A percentile compares a stretch with the other conserved stretches of the same genome.
phyloP scores from a whole-genome alignment of 1,284 basidiomycete species.

The Nidula niveotomentosa region DNA sequence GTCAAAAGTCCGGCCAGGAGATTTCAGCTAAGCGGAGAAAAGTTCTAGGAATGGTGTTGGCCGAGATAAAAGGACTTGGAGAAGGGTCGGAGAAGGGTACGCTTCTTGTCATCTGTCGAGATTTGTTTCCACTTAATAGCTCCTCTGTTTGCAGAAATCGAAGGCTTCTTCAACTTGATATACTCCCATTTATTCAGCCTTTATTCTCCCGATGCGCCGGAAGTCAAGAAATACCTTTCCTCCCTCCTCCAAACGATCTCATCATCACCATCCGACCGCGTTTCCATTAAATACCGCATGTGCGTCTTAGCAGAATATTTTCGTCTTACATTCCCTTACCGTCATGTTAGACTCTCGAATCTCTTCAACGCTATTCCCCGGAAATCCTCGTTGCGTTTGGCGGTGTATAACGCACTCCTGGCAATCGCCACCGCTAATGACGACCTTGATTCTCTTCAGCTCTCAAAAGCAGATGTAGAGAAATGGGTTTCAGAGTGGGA shows the following conservation, averaged over 20 bases:
- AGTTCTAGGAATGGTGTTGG: slow-evolving; percentile 57
- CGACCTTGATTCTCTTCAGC: slow-evolving; percentile 69
- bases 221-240: slow-evolving; percentile 48
- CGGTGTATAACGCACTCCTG: slow-evolving; percentile 70
- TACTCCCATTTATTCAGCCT: slow-evolving; percentile 68
- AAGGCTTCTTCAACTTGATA: slow-evolving; percentile 85
- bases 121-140: slow-evolving; percentile 2
- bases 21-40: slow-evolving; percentile 51
- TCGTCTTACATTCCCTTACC: not conserved
- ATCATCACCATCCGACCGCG: slow-evolving; percentile 48
- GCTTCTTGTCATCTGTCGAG: slow-evolving; percentile 14
- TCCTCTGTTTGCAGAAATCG: slow-evolving; percentile 54
- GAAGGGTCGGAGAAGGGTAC: slow-evolving; percentile 75
- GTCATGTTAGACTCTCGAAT: slow-evolving; percentile 69
- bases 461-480: slow-evolving; percentile 63
- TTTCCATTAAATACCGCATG: slow-evolving; percentile 53
- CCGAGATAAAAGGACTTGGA: slow-evolving; percentile 65
- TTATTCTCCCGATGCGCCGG: slow-evolving; percentile 52
- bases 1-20: slow-evolving; percentile 50
- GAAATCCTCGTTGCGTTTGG: slow-evolving; percentile 63
- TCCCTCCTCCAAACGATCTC: slow-evolving; percentile 57
- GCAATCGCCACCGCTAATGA: slow-evolving; percentile 63
- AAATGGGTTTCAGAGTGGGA: slow-evolving; percentile 82
- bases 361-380: slow-evolving; percentile 84
- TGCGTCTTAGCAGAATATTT: not conserved